A percentile compares a stretch with the other conserved stretches of the same genome.
Conservation (phyloP, 805 yeast genomes). For the Candida berthetii region DNA sequence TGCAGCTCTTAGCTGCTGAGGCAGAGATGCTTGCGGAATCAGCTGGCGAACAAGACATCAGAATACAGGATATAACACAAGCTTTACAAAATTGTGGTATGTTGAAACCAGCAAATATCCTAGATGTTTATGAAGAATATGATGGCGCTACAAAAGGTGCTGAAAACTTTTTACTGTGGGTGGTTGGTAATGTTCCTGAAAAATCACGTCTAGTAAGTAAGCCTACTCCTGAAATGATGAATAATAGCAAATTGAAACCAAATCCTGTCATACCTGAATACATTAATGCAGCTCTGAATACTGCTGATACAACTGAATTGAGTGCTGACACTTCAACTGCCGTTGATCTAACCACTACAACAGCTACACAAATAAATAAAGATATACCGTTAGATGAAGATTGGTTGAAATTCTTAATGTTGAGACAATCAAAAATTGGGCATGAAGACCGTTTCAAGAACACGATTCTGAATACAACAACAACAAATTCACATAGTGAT, state of each 20-base stretch:
- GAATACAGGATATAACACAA: conserved; percentile 62
- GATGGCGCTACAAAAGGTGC: conserved; percentile 41
- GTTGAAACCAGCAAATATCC: conserved; percentile 47
- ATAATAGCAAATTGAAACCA: conserved; percentile 10
- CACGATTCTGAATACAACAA: conserved; percentile 11
- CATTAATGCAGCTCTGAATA: conserved; percentile 11
- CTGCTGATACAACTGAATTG: neutral
- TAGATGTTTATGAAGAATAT: conserved; percentile 50
- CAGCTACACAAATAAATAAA: conserved; percentile 11
- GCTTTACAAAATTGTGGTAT: conserved; percentile 62
- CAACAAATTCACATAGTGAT: conserved; percentile 8
- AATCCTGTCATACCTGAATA: conserved; percentile 24
- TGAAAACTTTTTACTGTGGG: conserved; percentile 50
- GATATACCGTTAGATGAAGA: conserved; percentile 22
- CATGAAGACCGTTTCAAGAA: conserved; percentile 14
- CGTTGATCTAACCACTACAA: neutral
- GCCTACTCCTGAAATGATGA: conserved; percentile 23
- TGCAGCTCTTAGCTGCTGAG: conserved; percentile 46
- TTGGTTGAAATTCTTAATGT: conserved; percentile 26
- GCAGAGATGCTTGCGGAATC: conserved; percentile 43
- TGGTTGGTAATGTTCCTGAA: conserved; percentile 36
- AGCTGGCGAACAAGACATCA: conserved; percentile 39
- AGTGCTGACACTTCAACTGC: neutral
- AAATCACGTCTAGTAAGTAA: conserved; percentile 33
- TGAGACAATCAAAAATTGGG: conserved; percentile 19